These are phyloP conservation scores for Phlebiopsis flavidoalba DNA, from an alignment of 768 basidiomycete genomes.

Conservation along the genomic window DNA sequence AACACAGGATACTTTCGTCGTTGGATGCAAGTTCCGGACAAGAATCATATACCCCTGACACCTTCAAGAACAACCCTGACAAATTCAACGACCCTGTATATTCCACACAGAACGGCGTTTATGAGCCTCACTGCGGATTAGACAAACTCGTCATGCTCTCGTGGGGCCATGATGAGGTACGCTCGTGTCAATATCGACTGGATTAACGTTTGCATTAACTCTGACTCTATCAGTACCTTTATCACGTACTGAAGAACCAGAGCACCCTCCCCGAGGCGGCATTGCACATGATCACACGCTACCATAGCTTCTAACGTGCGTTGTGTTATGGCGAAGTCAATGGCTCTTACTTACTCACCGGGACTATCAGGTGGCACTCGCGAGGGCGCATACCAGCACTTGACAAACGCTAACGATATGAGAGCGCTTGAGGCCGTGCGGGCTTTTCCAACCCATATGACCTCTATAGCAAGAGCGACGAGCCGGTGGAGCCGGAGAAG, in stretches of 20 bases:
- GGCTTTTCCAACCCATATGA: constrained; percentile 94
- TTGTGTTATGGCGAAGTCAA: not conserved
- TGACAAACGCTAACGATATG: constrained; percentile 68
- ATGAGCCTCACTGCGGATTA: constrained; percentile 73
- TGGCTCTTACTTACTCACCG: not conserved
- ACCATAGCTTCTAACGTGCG: constrained; percentile 88
- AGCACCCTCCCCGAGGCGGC: constrained; percentile 75
- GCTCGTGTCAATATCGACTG: constrained; percentile 17
- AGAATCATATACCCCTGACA: constrained; percentile 78
- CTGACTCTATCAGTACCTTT: constrained; percentile 56
- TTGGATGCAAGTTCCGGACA: constrained; percentile 83
- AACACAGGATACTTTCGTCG: constrained; percentile 64
- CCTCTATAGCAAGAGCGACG: constrained; percentile 86
- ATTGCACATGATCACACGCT: constrained; percentile 89
- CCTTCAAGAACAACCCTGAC: constrained; percentile 74
- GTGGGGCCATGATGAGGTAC: constrained; percentile 89
- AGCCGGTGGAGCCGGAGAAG: constrained; percentile 51
- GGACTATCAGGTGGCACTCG: constrained; percentile 67
- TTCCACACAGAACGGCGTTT: constrained; percentile 70
- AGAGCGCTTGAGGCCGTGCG: constrained; percentile 66
- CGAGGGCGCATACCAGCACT: constrained; percentile 77
- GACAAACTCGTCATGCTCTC: constrained; percentile 83
- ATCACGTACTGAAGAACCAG: constrained; percentile 80
- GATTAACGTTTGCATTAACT: not conserved
- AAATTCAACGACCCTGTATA: constrained; percentile 56